Percentiles rank a stretch among this genome's conserved stretches.
These are phyloP conservation scores for Penicillium daleae DNA, from an alignment of 495 filamentous ascomycete species.

Conservation along the genomic window DNA sequence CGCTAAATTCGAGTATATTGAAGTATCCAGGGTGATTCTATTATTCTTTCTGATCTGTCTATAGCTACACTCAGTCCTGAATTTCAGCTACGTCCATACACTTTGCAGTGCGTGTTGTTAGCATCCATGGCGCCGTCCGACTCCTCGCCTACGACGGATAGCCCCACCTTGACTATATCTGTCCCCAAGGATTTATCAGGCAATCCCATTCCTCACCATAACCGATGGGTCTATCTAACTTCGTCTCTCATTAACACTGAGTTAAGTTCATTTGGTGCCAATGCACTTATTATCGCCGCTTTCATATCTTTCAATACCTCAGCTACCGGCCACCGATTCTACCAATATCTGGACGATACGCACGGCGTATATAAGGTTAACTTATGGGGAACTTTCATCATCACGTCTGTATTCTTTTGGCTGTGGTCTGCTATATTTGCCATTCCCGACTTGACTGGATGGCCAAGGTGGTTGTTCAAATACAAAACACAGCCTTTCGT, in stretches of 20 bases:
- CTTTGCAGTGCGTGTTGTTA: too few relatives aligned
- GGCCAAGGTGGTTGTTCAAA: not conserved
- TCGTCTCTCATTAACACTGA: not conserved
- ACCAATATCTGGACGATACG: not conserved
- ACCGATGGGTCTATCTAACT: constrained; percentile 1
- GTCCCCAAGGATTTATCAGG: not conserved
- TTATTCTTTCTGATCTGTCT: not conserved
- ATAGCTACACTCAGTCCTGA: too few relatives aligned
- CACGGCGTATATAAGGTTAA: not conserved
- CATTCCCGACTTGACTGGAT: not conserved
- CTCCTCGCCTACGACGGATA: not conserved
- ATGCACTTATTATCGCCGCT: not conserved
- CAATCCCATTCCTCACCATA: not conserved
- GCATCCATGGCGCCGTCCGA: not conserved
- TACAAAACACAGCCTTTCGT: not conserved
- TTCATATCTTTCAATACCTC: constrained; percentile 2
- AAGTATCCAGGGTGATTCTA: not conserved
- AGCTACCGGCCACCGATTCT: not conserved
- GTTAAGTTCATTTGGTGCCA: not conserved
- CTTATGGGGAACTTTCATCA: constrained; percentile 1
- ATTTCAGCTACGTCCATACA: too few relatives aligned
- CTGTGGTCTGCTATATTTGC: not conserved
- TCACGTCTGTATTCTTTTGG: not conserved
- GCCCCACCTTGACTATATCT: not conserved
- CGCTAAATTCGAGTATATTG: not conserved